A percentile compares a stretch with the other conserved stretches of the same genome.
phyloP scores from a whole-genome alignment of 2,329 filamentous ascomycete species.

The Conoideocrella luteorostrata region DNA sequence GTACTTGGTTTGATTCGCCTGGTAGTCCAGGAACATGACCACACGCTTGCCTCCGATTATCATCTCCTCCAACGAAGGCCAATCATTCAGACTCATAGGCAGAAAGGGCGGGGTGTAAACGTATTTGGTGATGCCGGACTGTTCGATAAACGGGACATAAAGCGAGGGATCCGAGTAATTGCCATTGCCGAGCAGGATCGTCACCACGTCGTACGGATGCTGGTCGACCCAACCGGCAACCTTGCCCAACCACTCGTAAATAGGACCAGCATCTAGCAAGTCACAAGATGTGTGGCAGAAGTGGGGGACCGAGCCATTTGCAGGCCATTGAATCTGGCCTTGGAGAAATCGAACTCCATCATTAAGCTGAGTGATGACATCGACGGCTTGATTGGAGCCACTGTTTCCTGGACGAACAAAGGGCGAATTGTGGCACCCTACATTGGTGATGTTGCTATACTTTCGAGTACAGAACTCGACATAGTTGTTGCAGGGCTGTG shows the following conservation, averaged over 20 bases:
- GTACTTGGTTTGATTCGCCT: conserved; percentile 68
- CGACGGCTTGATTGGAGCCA: conserved; percentile 66
- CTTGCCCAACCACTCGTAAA: conserved; percentile 63
- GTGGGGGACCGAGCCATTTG: conserved; percentile 47
- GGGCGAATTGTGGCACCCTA: conserved; percentile 75
- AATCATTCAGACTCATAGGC: conserved; percentile 67
- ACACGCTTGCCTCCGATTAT: conserved; percentile 65
- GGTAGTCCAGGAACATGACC: conserved; percentile 79
- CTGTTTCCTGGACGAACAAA: conserved; percentile 66
- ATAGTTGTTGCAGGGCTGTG: conserved; percentile 72
- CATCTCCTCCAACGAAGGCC: conserved; percentile 76
- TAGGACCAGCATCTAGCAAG: conserved; percentile 72
- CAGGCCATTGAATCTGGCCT: conserved; percentile 55
- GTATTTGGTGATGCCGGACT: conserved; percentile 65
- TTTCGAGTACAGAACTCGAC: conserved; percentile 68
- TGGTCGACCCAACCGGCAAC: conserved; percentile 66
- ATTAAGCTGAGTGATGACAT: conserved; percentile 65
- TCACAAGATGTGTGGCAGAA: conserved; percentile 85
- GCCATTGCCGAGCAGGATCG: conserved; percentile 78
- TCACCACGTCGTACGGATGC: conserved; percentile 83
- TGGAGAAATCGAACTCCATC: conserved; percentile 66
- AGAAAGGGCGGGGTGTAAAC: conserved; percentile 66
- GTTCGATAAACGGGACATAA: conserved; percentile 63
- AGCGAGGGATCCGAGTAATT: conserved; percentile 60
- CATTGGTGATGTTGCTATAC: conserved; percentile 76